A percentile compares a stretch with the other conserved stretches of the same genome.
Evolutionary conservation across 2,329 filamentous ascomycete species (phyloP).

Genomic region (Curvularia eragrostidis): DNA sequence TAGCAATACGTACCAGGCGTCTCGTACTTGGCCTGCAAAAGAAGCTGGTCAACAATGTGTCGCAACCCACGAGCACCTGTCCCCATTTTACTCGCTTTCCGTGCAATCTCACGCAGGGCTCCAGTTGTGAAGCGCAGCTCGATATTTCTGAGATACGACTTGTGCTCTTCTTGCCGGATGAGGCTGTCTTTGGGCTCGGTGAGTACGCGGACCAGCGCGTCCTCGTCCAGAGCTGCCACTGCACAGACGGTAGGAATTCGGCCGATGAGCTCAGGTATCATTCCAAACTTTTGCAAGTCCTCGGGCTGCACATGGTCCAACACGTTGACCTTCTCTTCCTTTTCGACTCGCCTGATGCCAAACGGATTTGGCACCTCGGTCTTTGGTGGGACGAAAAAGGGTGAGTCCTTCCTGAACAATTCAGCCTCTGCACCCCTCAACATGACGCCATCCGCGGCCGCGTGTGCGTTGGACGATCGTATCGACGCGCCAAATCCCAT

Average conservation of each 20-base stretch:
- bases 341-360: constrained; percentile 25
- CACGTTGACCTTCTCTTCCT: constrained; percentile 56
- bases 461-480: constrained; percentile 60
- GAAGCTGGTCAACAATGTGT: constrained; percentile 57
- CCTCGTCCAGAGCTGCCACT: constrained; percentile 74
- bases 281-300: constrained; percentile 83
- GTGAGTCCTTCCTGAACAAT: constrained; percentile 64
- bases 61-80: constrained; percentile 69
- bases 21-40: constrained; percentile 57
- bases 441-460: constrained; percentile 65
- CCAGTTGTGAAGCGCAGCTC: constrained; percentile 83
- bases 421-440: constrained; percentile 62
- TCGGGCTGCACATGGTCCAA: constrained; percentile 76
- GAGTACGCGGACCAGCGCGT: constrained; percentile 80
- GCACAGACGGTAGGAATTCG: constrained; percentile 90
- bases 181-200: constrained; percentile 92
- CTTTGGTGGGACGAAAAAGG: constrained; percentile 57
- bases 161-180: constrained; percentile 83
- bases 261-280: constrained; percentile 96
- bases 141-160: constrained; percentile 80
- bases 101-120: constrained; percentile 81
- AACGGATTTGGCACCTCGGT: constrained; percentile 36
- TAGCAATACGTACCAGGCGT: constrained; percentile 48
- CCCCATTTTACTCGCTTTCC: constrained; percentile 69
- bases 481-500: constrained; percentile 93